phyloP scores from a whole-genome alignment of 352 stramenopile genomes.

The Phytophthora cryptogea region DNA sequence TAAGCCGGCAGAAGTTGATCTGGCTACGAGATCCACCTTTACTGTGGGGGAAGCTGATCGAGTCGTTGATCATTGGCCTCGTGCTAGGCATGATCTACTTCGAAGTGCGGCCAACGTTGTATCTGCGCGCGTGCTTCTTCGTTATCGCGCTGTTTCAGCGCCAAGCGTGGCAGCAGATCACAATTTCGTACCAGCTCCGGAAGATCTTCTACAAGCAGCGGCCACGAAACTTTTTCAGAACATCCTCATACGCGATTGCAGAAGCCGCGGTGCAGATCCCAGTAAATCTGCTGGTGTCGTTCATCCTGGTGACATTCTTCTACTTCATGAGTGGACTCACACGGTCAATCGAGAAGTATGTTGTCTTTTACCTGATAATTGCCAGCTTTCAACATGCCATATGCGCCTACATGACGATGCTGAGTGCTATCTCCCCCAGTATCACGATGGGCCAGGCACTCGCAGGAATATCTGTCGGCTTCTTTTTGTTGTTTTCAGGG shows the following conservation, averaged over 20 bases:
- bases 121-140: slow-evolving; percentile 79
- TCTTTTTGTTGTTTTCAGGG: slow-evolving; percentile 61
- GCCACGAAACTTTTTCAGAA: slow-evolving; percentile 88
- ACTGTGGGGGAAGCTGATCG: slow-evolving; percentile 62
- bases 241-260: slow-evolving; percentile 84
- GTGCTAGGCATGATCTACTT: slow-evolving; percentile 42
- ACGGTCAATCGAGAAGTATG: slow-evolving; percentile 59
- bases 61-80: slow-evolving; percentile 64
- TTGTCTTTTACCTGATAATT: slow-evolving; percentile 81
- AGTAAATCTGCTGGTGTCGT: slow-evolving; percentile 67
- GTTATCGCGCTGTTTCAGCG: slow-evolving; percentile 70
- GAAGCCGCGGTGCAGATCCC: slow-evolving; percentile 56
- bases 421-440: slow-evolving; percentile 55
- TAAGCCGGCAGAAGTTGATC: slow-evolving; percentile 27
- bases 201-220: slow-evolving; percentile 92
- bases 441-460: slow-evolving; percentile 54
- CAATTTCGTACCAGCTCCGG: slow-evolving; percentile 70
- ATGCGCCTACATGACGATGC: slow-evolving; percentile 60
- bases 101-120: slow-evolving; percentile 52
- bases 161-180: slow-evolving; percentile 72
- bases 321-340: slow-evolving; percentile 91
- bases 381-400: slow-evolving; percentile 49
- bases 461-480: slow-evolving; percentile 45
- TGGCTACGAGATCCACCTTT: slow-evolving; percentile 66
- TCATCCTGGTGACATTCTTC: slow-evolving; percentile 65